Evolutionary conservation across 2,329 filamentous ascomycete species (phyloP), one percentile per base, ranked within the genome.

Genomic region (Sarocladiaceae sp.): DNA sequence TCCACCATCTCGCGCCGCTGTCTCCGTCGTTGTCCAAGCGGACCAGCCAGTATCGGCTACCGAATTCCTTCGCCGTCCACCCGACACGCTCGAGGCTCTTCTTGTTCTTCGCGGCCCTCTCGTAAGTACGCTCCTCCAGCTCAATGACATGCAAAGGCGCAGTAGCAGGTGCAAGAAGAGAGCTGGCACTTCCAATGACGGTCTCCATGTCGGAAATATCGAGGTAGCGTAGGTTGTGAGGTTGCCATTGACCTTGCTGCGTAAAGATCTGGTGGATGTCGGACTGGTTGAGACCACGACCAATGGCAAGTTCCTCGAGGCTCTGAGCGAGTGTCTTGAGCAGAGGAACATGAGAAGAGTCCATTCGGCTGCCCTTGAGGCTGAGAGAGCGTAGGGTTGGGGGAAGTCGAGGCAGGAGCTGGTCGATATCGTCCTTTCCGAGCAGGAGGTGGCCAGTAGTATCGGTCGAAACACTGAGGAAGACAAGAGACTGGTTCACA

Each of bases 61-160:
- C 80, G 54, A 86, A 85, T 57, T 92, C 87, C 50, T 83, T 85
- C 6, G 86, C 75, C 5, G 78, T 79, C 88, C 88, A 93, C 17
- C 87, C 87, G 47, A 80, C 69, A 29, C 78, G 71, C 62, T 79
- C 67, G 59, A 84, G 74, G n/a, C 79, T 81, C 57, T 76, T 80
- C 54, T 77, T 73, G 5, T 83, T 77, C 64, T 88, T 85, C 52
- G 80, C 78, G 35, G 89, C 75, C 13, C 82, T 77, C 55, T 78
- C 76, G 60, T 84, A 86, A 20, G 86, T 78, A 56, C 87, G 83
- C 56, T 88, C 82, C 47, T 82, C 79, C 25, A 93, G 74, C 66
- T 94, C 89, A 49, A 94, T 75, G 26, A 93, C 89, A 58, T 88
- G 83, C 13, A 94, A 78, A 2, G 89, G 88, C 48, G 79, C 75